A percentile compares a stretch with the other conserved stretches of the same genome.
Evolutionary conservation across 768 basidiomycete genomes (phyloP).

Genomic region (Myochromella boudieri): DNA sequence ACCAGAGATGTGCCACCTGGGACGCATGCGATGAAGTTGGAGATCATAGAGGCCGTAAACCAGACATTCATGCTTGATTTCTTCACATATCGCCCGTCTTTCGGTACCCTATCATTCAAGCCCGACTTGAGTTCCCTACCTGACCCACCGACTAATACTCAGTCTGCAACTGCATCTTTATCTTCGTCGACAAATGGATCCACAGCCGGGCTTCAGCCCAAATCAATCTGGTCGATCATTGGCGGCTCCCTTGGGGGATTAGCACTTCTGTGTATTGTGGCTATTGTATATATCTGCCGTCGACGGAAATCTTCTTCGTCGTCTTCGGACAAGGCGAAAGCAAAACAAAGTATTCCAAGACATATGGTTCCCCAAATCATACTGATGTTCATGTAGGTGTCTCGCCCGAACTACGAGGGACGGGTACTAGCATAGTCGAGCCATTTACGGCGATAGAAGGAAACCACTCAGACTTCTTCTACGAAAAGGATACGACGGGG

Average conservation of each 20-base stretch:
- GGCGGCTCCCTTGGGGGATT: background rate
- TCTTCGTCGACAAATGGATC: background rate
- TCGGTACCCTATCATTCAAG: background rate
- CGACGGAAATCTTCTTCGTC: background rate
- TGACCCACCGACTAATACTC: background rate
- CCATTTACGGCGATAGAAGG: too few relatives aligned
- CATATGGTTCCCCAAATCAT: background rate
- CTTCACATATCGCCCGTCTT: background rate
- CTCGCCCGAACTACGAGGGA: too few relatives aligned
- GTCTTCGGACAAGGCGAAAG: background rate
- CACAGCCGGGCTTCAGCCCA: background rate
- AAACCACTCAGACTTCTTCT: too few relatives aligned
- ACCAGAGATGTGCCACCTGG: background rate
- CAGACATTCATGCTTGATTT: background rate
- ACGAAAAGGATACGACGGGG: too few relatives aligned
- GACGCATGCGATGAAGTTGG: background rate
- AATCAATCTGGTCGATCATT: background rate
- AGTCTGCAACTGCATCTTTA: background rate
- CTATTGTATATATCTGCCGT: background rate
- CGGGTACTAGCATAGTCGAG: too few relatives aligned
- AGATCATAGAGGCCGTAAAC: background rate
- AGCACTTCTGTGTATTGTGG: background rate
- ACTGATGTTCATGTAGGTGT: background rate
- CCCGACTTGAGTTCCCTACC: background rate
- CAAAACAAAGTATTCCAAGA: background rate